phyloP scores from a whole-genome alignment of 2,329 filamentous ascomycete species.

The Phoma sp. region DNA sequence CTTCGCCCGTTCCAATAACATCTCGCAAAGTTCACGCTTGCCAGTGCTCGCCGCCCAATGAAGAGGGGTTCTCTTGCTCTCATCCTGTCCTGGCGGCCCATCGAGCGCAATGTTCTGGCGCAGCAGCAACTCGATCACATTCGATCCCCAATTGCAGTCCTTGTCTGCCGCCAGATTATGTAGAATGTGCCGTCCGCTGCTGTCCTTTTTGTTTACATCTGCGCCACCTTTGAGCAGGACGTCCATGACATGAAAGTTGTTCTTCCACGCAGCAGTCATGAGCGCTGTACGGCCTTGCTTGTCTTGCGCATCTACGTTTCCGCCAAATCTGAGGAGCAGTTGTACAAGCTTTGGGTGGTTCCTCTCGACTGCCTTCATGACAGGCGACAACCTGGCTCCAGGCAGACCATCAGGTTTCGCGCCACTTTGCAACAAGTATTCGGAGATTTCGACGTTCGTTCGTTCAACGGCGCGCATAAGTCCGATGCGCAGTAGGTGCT shows the following conservation, averaged over 20 bases:
- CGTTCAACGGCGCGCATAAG: constrained; percentile 46
- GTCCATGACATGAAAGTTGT: constrained; percentile 44
- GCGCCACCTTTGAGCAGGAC: constrained; percentile 48
- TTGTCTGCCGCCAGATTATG: constrained; percentile 51
- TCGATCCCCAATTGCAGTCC: constrained; percentile 57
- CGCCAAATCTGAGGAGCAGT: constrained; percentile 42
- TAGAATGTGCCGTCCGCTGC: constrained; percentile 43
- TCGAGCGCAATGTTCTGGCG: constrained; percentile 51
- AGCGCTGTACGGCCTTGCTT: constrained; percentile 48
- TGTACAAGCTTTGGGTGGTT: constrained; percentile 40
- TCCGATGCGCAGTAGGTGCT: constrained; percentile 47
- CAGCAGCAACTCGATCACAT: constrained; percentile 54
- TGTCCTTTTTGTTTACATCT: constrained; percentile 49
- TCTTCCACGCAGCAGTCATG: constrained; percentile 49
- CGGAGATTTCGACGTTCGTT: constrained; percentile 37
- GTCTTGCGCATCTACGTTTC: constrained; percentile 44
- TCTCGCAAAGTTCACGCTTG: constrained; percentile 59
- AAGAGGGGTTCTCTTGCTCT: constrained; percentile 60
- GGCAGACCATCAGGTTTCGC: constrained; percentile 46
- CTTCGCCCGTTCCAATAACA: constrained; percentile 51
- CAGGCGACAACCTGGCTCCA: constrained; percentile 38
- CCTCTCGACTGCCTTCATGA: constrained; percentile 42
- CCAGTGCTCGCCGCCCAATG: constrained; percentile 67
- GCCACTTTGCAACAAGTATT: constrained; percentile 43
- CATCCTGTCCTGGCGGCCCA: constrained; percentile 51